These are phyloP conservation scores for Diplodia mutila DNA, from an alignment of 2,329 filamentous ascomycete species.

Conservation along the genomic window DNA sequence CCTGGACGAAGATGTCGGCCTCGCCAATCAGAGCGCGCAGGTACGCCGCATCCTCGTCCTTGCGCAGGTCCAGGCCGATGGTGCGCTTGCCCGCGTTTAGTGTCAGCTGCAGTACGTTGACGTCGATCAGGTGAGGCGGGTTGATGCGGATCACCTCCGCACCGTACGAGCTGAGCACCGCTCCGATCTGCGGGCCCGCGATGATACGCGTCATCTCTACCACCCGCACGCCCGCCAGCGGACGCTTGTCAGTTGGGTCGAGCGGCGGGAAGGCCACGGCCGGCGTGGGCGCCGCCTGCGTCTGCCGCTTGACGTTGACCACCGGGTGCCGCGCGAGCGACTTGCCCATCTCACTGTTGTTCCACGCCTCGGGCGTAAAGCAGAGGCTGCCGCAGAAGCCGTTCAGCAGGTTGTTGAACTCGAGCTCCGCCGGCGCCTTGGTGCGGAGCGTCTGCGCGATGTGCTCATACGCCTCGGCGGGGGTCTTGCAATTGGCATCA, in stretches of 20 bases:
- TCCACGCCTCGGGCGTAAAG: conserved; percentile 51
- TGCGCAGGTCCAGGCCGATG: conserved; percentile 53
- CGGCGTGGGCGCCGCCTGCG: conserved; percentile 41
- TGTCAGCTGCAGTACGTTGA: conserved; percentile 45
- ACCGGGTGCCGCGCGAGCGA: conserved; percentile 47
- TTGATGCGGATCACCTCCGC: conserved; percentile 54
- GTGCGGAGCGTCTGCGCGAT: conserved; percentile 21
- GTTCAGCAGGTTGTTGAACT: conserved; percentile 47
- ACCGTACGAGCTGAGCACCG: conserved; percentile 49
- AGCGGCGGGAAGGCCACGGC: conserved; percentile 39
- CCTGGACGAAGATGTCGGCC: conserved; percentile 59
- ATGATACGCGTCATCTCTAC: conserved; percentile 50
- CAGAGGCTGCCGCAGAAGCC: conserved; percentile 52
- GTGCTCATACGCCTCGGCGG: conserved; percentile 31
- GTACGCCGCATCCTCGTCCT: conserved; percentile 45
- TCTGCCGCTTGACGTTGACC: conserved; percentile 43
- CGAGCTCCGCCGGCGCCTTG: conserved; percentile 48
- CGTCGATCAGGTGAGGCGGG: conserved; percentile 45
- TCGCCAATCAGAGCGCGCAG: conserved; percentile 51
- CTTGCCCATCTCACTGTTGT: conserved; percentile 50
- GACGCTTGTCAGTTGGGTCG: conserved; percentile 37
- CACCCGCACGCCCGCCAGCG: conserved; percentile 48
- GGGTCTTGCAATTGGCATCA: conserved; percentile 33
- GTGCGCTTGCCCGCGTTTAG: conserved; percentile 55
- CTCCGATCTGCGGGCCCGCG: conserved; percentile 50